Base-by-base conservation (phyloP, 306 rosid genomes). In the Quercus dentata region DNA sequence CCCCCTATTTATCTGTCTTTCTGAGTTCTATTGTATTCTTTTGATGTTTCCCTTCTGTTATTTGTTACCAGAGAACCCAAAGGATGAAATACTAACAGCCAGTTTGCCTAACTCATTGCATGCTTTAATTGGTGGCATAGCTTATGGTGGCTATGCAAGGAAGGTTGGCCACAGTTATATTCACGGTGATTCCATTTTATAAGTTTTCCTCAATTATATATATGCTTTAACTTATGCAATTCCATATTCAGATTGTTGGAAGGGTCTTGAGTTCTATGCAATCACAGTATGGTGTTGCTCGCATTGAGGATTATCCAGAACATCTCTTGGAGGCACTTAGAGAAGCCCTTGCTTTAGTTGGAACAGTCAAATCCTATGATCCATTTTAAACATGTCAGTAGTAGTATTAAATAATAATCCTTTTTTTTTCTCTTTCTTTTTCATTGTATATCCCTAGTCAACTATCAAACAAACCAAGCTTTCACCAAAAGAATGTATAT, bases 111-210 rank as follows among this genome's bases (percentile, higher is more conserved):
- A 58, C 55, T 79, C 91, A 27, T 73, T 79, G 25, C 55, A 85
- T 9, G 83, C 92, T 52, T 74, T 85, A 19, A 85, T 94, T 14
- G 83, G 93, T 28, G 98, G 98, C 20, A 80, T 94, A 30, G 98
- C 97, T 77, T 92, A 91, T 56, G 98, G 98, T 49, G 98, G 98
- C 84, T 94, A 94, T 64, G 98, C 98, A 5, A 83, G 98, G 51
- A 94, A 94, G 92, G 98, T 94, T 81, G 57, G 63, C 78, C 44
- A 49, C 30, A n/a, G 27, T 33, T 31, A 64, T 69, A 2, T 56
- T 49, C 68, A 31, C 28, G 33, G 20, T 44, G 13, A 80, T 25
- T 57, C 19, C 25, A 33, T 20, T 71, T 78, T 68, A 46, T 6
- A 78, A 78, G 30, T n/a, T 55, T 13, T 46, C 71, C n/a, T 56